Percentiles rank a stretch among this genome's conserved stretches.
Evolutionary conservation across 768 basidiomycete species (phyloP).

Genomic region (Clitopilus passeckerianus): DNA sequence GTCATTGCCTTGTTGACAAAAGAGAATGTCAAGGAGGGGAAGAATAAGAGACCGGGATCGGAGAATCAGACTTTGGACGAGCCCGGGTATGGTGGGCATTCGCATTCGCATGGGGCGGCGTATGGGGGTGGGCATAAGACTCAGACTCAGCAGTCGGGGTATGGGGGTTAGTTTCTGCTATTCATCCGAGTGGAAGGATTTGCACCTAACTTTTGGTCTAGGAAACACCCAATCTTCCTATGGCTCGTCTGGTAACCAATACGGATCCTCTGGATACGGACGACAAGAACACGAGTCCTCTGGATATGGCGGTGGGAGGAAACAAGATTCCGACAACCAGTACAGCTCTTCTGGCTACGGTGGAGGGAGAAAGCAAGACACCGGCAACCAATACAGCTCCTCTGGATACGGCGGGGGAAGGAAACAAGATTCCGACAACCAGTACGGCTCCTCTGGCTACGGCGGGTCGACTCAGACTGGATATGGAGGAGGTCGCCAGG

Average conservation of each 20-base stretch:
- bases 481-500: too few species aligned
- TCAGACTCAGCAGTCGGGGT: background rate
- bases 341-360: background rate
- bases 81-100: conserved; percentile 27
- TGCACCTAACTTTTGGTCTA: too few species aligned
- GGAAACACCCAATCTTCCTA: background rate
- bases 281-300: conserved; percentile 14
- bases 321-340: conserved; percentile 14
- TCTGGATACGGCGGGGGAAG: conserved; percentile 11
- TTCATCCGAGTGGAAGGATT: background rate
- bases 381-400: conserved; percentile 7
- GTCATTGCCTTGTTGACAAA: conserved; percentile 50
- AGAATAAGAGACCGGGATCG: conserved; percentile 52
- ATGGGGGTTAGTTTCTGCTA: conserved; percentile 3
- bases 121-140: too few species aligned
- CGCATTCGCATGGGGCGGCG: conserved; percentile 5
- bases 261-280: conserved; percentile 13
- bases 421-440: conserved; percentile 13
- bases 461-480: too few species aligned
- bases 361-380: background rate
- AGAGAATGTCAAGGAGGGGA: conserved; percentile 43
- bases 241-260: conserved; percentile 1
- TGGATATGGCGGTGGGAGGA: conserved; percentile 11
- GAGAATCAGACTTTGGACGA: conserved; percentile 33
- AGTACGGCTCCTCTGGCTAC: conserved; percentile 10